Percentiles rank a stretch among this genome's conserved stretches.
These are phyloP conservation scores for Neurospora sp. DNA, from an alignment of 495 filamentous ascomycete genomes.

Conservation along the genomic window DNA sequence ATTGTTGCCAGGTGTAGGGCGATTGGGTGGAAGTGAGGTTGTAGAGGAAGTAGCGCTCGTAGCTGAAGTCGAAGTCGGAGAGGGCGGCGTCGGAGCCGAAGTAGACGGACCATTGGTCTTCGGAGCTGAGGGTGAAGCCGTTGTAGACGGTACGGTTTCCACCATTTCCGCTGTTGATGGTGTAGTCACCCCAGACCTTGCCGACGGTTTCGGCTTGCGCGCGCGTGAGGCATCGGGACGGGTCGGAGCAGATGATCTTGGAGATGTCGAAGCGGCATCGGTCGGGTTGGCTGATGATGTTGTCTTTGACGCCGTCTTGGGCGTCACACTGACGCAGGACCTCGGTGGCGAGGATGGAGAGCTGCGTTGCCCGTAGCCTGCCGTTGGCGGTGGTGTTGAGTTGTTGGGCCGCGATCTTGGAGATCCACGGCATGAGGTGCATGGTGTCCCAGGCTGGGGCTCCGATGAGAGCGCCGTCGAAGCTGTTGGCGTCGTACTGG, in stretches of 20 bases:
- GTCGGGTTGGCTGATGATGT: slow-evolving; percentile 52
- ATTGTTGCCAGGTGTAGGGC: slow-evolving; percentile 26
- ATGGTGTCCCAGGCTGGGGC: slow-evolving; percentile 31
- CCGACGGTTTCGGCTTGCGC: slow-evolving; percentile 46
- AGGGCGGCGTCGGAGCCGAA: slow-evolving; percentile 13
- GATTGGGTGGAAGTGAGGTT: slow-evolving; percentile 20
- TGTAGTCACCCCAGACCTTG: slow-evolving; percentile 43
- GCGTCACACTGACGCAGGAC: slow-evolving; percentile 56
- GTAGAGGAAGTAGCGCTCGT: slow-evolving; percentile 31
- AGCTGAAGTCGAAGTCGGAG: slow-evolving; percentile 25
- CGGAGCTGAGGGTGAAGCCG: slow-evolving; percentile 28
- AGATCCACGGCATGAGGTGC: slow-evolving; percentile 36
- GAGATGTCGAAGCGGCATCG: slow-evolving; percentile 48
- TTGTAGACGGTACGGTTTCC: slow-evolving; percentile 39
- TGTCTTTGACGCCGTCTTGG: slow-evolving; percentile 53
- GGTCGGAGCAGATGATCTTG: slow-evolving; percentile 41
- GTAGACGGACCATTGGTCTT: slow-evolving; percentile 21
- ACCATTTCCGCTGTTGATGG: slow-evolving; percentile 22
- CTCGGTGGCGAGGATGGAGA: slow-evolving; percentile 44
- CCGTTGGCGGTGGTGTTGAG: slow-evolving; percentile 33
- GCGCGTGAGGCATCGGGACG: slow-evolving; percentile 42
- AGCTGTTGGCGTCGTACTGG: slow-evolving; percentile 43
- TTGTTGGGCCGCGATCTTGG: slow-evolving; percentile 29
- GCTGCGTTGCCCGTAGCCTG: slow-evolving; percentile 42
- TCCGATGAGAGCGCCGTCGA: slow-evolving; percentile 53